Conservation (phyloP, 1,139 yeast species). For the Candida dubliniensis region DNA sequence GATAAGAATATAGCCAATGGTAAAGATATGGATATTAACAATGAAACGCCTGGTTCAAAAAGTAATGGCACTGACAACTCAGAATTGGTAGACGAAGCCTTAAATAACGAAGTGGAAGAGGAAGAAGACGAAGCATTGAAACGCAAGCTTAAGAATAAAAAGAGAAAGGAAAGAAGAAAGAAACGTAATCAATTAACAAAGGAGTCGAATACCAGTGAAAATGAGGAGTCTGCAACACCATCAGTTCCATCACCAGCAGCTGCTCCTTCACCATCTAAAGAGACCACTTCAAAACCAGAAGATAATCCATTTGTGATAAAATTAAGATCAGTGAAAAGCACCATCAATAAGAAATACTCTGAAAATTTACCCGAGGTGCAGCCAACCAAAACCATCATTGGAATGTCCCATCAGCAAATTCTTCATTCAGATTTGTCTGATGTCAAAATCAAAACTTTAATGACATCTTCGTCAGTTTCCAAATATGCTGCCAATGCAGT, state of each 20-base stretch:
- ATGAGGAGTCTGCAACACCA: neutral
- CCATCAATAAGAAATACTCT: slow-evolving; percentile 28
- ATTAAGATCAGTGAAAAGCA: slow-evolving; percentile 31
- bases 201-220: neutral
- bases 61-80: neutral
- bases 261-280: neutral
- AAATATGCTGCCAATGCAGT: slow-evolving; percentile 32
- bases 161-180: slow-evolving; percentile 8
- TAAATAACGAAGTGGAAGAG: slow-evolving; percentile 3
- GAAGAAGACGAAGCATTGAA: slow-evolving; percentile 3
- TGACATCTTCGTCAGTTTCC: slow-evolving; percentile 32
- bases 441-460: slow-evolving; percentile 42
- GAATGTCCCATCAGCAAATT: slow-evolving; percentile 40
- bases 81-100: slow-evolving; percentile 1
- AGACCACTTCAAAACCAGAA: slow-evolving; percentile 4
- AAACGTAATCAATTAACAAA: slow-evolving; percentile 1
- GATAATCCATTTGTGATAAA: slow-evolving; percentile 30
- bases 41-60: neutral
- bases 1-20: neutral
- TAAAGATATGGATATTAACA: neutral
- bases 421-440: slow-evolving; percentile 34
- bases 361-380: slow-evolving; percentile 36
- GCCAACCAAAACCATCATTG: slow-evolving; percentile 43
- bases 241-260: slow-evolving; percentile 9
- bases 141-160: slow-evolving; percentile 3